phyloP scores from a whole-genome alignment of 768 basidiomycete genomes.

The Termitomyces sp. region DNA sequence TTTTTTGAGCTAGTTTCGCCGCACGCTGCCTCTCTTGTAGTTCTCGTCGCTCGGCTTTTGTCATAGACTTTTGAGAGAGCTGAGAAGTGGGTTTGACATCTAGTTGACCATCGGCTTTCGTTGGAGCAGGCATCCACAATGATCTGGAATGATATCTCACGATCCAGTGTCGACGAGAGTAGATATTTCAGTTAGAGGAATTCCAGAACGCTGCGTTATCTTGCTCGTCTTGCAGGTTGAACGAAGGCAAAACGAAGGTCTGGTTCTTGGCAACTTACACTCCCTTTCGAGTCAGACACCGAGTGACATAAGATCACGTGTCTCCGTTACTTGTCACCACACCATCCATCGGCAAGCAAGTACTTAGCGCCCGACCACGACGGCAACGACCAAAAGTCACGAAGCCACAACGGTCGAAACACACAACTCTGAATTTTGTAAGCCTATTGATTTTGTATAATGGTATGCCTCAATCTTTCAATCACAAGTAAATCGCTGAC shows the following conservation, averaged over 20 bases:
- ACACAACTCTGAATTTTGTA: not conserved
- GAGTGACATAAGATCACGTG: conserved; percentile 15
- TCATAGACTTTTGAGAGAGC: conserved; percentile 64
- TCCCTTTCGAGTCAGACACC: conserved; percentile 14
- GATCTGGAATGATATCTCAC: not conserved
- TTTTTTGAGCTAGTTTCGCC: conserved; percentile 54
- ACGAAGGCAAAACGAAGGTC: not conserved
- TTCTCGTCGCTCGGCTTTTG: conserved; percentile 76
- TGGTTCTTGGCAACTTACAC: not conserved
- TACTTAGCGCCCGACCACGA: not conserved
- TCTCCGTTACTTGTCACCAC: conserved; percentile 1
- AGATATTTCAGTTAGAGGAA: not conserved
- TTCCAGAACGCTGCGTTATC: not conserved
- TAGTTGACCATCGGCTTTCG: conserved; percentile 14
- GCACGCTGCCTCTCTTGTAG: conserved; percentile 77
- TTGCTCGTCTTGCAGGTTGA: not conserved
- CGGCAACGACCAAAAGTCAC: not conserved
- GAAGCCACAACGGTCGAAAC: not conserved
- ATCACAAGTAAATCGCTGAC: not conserved
- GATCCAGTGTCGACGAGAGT: not conserved
- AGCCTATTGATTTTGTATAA: conserved; percentile 1
- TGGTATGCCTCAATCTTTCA: not conserved
- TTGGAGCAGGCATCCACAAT: conserved; percentile 27
- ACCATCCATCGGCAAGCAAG: not conserved
- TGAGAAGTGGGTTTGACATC: conserved; percentile 8